A percentile compares a stretch with the other conserved stretches of the same genome.
These are phyloP conservation scores for Pseudogymnoascus sp. DNA, from an alignment of 2,329 filamentous ascomycete genomes.

Conservation along the genomic window DNA sequence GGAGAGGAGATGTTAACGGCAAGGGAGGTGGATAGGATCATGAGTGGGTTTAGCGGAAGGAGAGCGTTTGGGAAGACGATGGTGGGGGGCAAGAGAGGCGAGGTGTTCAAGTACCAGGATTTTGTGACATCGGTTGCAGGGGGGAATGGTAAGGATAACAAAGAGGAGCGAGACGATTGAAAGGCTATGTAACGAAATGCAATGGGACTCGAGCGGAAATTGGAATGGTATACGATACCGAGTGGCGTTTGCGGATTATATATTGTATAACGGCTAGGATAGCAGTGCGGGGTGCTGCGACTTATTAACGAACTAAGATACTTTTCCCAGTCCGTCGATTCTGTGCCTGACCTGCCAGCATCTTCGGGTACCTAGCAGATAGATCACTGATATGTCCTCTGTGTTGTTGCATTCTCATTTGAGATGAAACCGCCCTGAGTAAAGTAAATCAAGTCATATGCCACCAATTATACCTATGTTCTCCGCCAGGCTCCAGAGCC, in stretches of 20 bases:
- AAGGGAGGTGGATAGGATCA: constrained; percentile 75
- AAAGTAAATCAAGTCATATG: neutral
- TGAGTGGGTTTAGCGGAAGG: constrained; percentile 76
- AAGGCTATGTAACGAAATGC: neutral
- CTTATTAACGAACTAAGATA: constrained; percentile 3
- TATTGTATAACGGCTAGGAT: neutral
- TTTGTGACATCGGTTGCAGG: constrained; percentile 51
- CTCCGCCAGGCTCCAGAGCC: neutral
- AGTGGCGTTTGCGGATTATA: constrained; percentile 3
- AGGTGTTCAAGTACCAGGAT: constrained; percentile 90
- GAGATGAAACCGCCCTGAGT: neutral
- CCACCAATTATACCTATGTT: neutral
- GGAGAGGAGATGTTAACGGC: constrained; percentile 59
- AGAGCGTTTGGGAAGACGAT: constrained; percentile 65
- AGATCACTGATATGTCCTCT: neutral
- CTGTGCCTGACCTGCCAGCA: neutral
- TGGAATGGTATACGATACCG: neutral
- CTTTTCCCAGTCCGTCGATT: neutral
- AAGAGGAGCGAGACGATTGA: constrained; percentile 13
- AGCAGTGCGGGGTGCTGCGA: neutral
- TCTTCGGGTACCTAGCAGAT: neutral
- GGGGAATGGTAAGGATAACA: constrained; percentile 20
- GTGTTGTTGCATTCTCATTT: neutral
- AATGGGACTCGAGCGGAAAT: neutral
- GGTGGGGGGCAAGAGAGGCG: constrained; percentile 53